phyloP scores from a whole-genome alignment of 106 monocot genomes.

The Dendrobium nobile region DNA sequence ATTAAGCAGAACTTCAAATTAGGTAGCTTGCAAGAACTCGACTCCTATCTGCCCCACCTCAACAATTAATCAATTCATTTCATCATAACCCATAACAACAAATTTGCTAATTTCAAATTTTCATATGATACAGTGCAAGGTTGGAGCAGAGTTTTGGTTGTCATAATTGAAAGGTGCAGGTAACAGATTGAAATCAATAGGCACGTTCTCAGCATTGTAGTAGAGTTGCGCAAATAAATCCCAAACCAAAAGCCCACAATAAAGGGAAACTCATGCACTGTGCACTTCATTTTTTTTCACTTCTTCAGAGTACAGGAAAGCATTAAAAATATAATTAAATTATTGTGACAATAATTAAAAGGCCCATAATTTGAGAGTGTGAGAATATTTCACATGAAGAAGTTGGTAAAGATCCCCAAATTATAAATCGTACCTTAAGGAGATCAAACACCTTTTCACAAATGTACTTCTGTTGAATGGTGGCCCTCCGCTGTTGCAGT shows the following conservation, averaged over 20 bases:
- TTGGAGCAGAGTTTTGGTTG: too few species aligned
- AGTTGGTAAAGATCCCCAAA: neutral
- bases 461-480: constrained; percentile 87
- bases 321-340: neutral
- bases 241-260: neutral
- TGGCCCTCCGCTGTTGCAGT: constrained; percentile 89
- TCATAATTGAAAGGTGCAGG: too few species aligned
- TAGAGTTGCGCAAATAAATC: neutral
- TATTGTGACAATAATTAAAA: neutral
- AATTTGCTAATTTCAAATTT: too few species aligned
- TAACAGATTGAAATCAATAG: too few species aligned
- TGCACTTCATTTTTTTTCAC: neutral
- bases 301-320: neutral
- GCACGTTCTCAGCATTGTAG: neutral
- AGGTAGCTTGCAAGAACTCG: too few species aligned
- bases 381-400: neutral
- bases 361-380: too few species aligned
- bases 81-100: too few species aligned
- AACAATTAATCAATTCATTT: too few species aligned
- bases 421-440: constrained; percentile 59
- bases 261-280: neutral
- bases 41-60: too few species aligned
- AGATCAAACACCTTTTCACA: constrained; percentile 99
- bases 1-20: too few species aligned
- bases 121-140: too few species aligned